Evolutionary conservation across 2,329 filamentous ascomycete species (phyloP), one percentile per base, ranked within the genome.

Genomic region (Fusarium sp.): DNA sequence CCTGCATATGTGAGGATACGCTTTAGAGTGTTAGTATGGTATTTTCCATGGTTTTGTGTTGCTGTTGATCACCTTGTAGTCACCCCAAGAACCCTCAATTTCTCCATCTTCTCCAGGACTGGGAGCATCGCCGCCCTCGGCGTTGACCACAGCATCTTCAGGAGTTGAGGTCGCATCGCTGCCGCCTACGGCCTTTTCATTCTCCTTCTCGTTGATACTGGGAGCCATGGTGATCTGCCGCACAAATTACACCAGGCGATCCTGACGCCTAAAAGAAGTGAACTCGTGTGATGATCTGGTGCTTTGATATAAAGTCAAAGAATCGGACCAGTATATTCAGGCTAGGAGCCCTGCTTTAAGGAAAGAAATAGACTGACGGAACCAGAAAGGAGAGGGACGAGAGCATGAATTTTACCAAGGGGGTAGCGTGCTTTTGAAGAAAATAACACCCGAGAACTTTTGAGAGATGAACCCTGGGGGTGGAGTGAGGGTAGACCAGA

Each of bases 1-100:
- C 77, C 75, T 36, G 76, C 81, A 69, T 78, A 79, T 32, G 71
- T 71, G 41, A 83, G 79, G 32, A 82, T 81, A 64, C 80, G 77
- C 80, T 81, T 41, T 20, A 13, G 4, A n/a, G 14, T n/a, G 58
- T 78, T 36, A 78, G 70, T 45, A 17, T n/a, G 35, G 0, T 15
- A 22, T 30, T 4, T 10, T 9, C 4, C 35, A 13, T 17, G 57
- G 35, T 13, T 17, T 26, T 15, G 13, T 15, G 4, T 50, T 26
- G 6, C 14, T 20, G 10, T 17, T 5, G 24, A 39, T 66, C 45
- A 78, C 76, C 66, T 77, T 76, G 45, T 78, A 78, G 28, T 73
- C 75, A 20, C 56, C 51, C 73, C 73, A 75, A 3, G 73, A 75
- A 30, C 66, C 73, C 39, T 75, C 71, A 20, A 71, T 54, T 45